Evolutionary conservation across 257 asterid genomes (phyloP).

Genomic region (Gynochthodes officinalis): DNA sequence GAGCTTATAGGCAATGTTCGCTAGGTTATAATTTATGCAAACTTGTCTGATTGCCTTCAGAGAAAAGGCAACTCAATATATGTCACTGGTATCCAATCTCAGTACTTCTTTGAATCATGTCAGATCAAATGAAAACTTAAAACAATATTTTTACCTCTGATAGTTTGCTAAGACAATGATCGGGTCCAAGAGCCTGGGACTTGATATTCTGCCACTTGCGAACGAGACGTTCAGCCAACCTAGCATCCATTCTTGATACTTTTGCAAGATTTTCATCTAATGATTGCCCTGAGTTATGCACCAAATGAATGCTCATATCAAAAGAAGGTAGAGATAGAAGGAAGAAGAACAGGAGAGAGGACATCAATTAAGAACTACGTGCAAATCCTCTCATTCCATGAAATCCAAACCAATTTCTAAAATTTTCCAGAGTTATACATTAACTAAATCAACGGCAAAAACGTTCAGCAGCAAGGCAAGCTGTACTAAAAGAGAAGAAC

Average conservation of each 20-base stretch:
- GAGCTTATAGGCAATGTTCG: no score
- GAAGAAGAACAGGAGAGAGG: background rate
- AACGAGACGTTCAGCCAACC: constrained; percentile 78
- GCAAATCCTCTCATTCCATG: background rate
- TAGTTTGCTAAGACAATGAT: constrained; percentile 59
- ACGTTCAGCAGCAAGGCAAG: background rate
- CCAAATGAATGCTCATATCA: background rate
- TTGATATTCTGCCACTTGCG: constrained; percentile 83
- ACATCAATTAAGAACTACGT: background rate
- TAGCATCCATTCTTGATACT: constrained; percentile 84
- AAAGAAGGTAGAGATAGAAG: constrained; percentile 8
- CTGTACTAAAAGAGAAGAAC: background rate
- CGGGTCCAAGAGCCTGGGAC: constrained; percentile 92
- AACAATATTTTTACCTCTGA: constrained; percentile 55
- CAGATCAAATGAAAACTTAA: background rate
- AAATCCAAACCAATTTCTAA: background rate
- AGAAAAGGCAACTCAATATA: background rate
- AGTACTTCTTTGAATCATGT: background rate
- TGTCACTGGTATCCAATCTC: background rate
- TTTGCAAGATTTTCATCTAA: constrained; percentile 49
- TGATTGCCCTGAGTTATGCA: constrained; percentile 41
- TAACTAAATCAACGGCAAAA: background rate
- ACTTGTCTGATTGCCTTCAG: no score
- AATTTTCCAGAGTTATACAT: background rate
- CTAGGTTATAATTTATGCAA: background rate